phyloP scores from a whole-genome alignment of 305 asterid genomes.

The Nicotiana rustica region DNA sequence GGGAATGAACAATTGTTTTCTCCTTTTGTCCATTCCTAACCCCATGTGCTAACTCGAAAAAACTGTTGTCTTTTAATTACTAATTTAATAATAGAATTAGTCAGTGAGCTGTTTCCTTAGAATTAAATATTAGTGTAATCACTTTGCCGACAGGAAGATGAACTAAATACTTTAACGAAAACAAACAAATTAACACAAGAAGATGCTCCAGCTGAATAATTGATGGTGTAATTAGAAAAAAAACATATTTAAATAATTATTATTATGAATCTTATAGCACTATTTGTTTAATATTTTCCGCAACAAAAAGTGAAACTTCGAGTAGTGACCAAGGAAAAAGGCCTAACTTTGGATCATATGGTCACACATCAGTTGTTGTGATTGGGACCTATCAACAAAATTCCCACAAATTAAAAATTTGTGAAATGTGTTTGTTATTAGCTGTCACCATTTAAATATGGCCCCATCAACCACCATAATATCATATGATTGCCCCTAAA shows the following conservation, averaged over 20 bases:
- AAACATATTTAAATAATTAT: not conserved
- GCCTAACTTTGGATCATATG: slow-evolving; percentile 26
- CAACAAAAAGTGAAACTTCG: slow-evolving; percentile 13
- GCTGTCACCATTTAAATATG: slow-evolving; percentile 37
- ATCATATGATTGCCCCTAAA: slow-evolving; percentile 32
- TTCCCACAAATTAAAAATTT: not conserved
- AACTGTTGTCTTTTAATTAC: not conserved
- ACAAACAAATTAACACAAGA: slow-evolving; percentile 12
- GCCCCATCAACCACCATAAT: slow-evolving; percentile 29
- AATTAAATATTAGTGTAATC: not conserved
- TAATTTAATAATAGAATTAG: too few species aligned
- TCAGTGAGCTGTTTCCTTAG: not conserved
- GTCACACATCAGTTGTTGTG: not conserved
- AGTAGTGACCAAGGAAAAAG: slow-evolving; percentile 29
- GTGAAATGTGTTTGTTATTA: slow-evolving; percentile 13
- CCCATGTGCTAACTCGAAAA: slow-evolving; percentile 22
- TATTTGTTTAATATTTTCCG: not conserved
- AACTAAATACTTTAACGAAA: not conserved
- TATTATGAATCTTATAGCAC: not conserved
- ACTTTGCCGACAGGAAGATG: slow-evolving; percentile 10
- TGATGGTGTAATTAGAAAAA: not conserved
- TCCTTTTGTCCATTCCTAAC: not conserved
- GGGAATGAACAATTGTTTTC: not conserved
- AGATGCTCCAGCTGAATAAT: not conserved
- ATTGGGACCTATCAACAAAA: slow-evolving; percentile 33